Evolutionary conservation across 768 basidiomycete genomes (phyloP), one percentile per base, ranked within the genome.

Genomic region (Candolleomyces aberdarensis): DNA sequence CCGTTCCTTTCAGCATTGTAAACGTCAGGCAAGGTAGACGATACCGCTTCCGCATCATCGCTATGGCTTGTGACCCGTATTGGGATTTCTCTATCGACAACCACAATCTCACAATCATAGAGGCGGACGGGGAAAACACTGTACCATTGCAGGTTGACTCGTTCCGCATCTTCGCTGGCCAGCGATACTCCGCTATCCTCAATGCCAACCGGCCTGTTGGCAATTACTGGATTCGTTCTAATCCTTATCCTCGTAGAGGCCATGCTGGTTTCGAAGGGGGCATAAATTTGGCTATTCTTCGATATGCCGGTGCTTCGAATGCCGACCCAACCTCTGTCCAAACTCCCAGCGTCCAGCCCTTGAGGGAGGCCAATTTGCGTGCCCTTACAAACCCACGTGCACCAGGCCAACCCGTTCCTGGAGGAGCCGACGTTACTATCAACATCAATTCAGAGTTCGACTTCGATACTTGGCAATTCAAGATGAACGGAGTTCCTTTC

Each of bases 281-380:
- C 20, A 63, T 81, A 22, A 86, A 83, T 67, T 83, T 80, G 14
- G 86, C 82, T 1, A 83, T 85, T 50, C 69, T 85, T 10, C 77
- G 80, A 15, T 85, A 85, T 67, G 60, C 47, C 9, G 81, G 81
- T 15, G 83, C 81, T 1, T 61, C 72, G 0, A 55, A 50, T 17
- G 62, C 58, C 0, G 74, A 83, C 46, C 83, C 84, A 0, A 76
- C 72, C 0, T 78, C 76, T 1, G 68, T 56, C 2, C 69, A 73
- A 5, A 65, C 70, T 0, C 20, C 59, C 5, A 67, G 48, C 11
- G 59, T 41, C 1, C 73, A 67, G n/a, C 72, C 68, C 0, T 64
- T 83, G 29, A 46, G 71, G 1, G 82, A 83, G 62, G 72, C 70
- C 0, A 62, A 72, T 22, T 70, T 83, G 1, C 75, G 71, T 46